Conservation (phyloP, 371 early-diverging fungal genomes). For the Rhizopus sp. region DNA sequence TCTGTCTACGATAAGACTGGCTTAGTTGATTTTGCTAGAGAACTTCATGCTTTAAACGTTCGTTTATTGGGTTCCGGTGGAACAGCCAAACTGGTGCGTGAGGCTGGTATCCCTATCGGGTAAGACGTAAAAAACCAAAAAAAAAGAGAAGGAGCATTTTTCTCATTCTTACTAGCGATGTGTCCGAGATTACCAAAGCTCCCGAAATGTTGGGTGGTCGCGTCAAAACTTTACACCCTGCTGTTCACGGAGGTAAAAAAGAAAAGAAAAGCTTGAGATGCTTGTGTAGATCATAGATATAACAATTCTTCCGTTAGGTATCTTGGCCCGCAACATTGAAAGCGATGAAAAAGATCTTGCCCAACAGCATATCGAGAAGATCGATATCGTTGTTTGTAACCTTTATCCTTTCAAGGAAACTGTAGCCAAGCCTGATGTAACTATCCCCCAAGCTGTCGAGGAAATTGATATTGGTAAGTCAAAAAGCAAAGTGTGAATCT, state of each 20-base stretch:
- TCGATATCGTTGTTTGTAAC: constrained; percentile 96
- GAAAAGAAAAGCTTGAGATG: neutral
- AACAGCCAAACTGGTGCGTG: constrained; percentile 87
- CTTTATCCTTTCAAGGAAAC: constrained; percentile 97
- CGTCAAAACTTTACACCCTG: constrained; percentile 98
- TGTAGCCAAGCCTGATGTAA: constrained; percentile 83
- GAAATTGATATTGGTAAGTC: constrained; percentile 93
- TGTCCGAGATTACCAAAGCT: constrained; percentile 95
- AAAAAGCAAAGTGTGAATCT: neutral
- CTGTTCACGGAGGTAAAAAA: constrained; percentile 89
- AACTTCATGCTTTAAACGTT: constrained; percentile 74
- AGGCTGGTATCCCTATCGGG: constrained; percentile 89
- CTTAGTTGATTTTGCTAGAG: constrained; percentile 87
- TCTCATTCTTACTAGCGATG: constrained; percentile 67
- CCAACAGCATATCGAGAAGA: constrained; percentile 86
- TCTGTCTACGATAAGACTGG: constrained; percentile 98
- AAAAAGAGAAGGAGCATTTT: neutral
- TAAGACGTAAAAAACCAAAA: constrained; percentile 29
- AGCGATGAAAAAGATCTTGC: constrained; percentile 88
- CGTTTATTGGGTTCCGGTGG: constrained; percentile 95
- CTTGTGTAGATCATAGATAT: neutral
- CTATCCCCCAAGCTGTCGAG: constrained; percentile 94
- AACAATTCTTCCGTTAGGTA: constrained; percentile 46
- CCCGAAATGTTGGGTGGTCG: constrained; percentile 99
- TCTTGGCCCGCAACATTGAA: constrained; percentile 89